Base-by-base conservation (phyloP, 805 yeast species). In the Barnettozyma wickerhamii region DNA sequence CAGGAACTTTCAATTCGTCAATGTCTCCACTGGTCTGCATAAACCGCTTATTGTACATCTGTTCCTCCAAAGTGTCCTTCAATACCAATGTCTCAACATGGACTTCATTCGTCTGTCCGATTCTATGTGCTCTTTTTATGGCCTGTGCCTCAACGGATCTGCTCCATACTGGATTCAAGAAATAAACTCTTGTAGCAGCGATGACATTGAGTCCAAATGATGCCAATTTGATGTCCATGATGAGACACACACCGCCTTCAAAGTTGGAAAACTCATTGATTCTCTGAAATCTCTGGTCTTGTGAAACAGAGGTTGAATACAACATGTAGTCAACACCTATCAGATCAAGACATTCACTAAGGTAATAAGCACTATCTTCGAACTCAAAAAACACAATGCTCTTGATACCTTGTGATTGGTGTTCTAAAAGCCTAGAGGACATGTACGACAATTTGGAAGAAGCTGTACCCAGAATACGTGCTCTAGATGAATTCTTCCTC, bases 111-210 rank as follows among this genome's bases (percentile, higher is more conserved):
- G 67, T 64, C 48, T 82, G 89, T 0, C 90, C 89, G 55, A 82
- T 82, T 59, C 89, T 71, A 59, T 82, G 90, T 0, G 88, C 83
- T 63, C 90, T 72, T 48, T 83, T 81, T 35, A 82, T 79, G 1
- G 88, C 88, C 51, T 82, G 89, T 0, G 88, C 88, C 54, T 82
- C 89, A 15, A 77, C 65, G 0, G 84, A 72, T 41, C 77, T 68
- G 47, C 71, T 75, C 89, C 88, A 82, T 2, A 82, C 81, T 1
- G 88, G 88, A 48, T 73, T 79, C n/a, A 81, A 65, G 54, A 82
- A 81, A 52, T 79, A 82, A 2, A 82, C 84, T 39, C 78, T 66
- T 0, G 87, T 79, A 4, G 89, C 89, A 0, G 80, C 69, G 15
- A 78, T 74, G 7, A 82, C 79, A 0, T 84, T 81, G 32, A 82